These are phyloP conservation scores for Apocynum venetum DNA, from an alignment of 257 asterid species.

Conservation along the genomic window DNA sequence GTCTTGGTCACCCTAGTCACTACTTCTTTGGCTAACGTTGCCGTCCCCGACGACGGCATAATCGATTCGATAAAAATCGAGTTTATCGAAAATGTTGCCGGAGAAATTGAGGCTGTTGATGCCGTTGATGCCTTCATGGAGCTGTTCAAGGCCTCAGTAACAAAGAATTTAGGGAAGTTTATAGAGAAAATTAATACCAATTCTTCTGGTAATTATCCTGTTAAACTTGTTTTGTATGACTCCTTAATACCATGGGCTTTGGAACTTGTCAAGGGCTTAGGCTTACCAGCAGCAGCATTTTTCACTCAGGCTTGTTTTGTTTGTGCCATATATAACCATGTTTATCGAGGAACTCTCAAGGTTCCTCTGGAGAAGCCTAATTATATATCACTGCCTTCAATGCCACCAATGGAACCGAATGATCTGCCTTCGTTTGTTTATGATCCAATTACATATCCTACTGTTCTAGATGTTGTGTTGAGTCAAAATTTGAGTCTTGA, in stretches of 20 bases:
- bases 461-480: slow-evolving; percentile 8
- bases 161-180: slow-evolving; percentile 17
- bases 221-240: slow-evolving; percentile 25
- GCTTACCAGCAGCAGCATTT: slow-evolving; percentile 31
- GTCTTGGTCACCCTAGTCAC: slow-evolving; percentile 29
- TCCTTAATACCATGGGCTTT: slow-evolving; percentile 26
- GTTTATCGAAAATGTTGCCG: slow-evolving; percentile 27
- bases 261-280: slow-evolving; percentile 20
- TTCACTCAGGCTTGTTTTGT: slow-evolving; percentile 45
- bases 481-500: slow-evolving; percentile 23
- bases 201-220: slow-evolving; percentile 3
- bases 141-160: slow-evolving; percentile 15
- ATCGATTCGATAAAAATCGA: slow-evolving; percentile 20
- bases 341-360: slow-evolving; percentile 22
- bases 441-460: slow-evolving; percentile 19
- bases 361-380: slow-evolving; percentile 26
- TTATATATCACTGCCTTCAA: slow-evolving; percentile 23
- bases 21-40: slow-evolving; percentile 1
- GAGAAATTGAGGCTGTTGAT: slow-evolving; percentile 4
- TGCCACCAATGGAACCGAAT: slow-evolving; percentile 28
- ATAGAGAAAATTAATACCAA: slow-evolving; percentile 14
- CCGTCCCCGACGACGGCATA: slow-evolving; percentile 6
- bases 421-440: slow-evolving; percentile 42
- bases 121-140: slow-evolving; percentile 8
- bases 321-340: slow-evolving; percentile 31